Base-by-base conservation (phyloP, 306 rosid species). In the Cyclanthera cordifolia region DNA sequence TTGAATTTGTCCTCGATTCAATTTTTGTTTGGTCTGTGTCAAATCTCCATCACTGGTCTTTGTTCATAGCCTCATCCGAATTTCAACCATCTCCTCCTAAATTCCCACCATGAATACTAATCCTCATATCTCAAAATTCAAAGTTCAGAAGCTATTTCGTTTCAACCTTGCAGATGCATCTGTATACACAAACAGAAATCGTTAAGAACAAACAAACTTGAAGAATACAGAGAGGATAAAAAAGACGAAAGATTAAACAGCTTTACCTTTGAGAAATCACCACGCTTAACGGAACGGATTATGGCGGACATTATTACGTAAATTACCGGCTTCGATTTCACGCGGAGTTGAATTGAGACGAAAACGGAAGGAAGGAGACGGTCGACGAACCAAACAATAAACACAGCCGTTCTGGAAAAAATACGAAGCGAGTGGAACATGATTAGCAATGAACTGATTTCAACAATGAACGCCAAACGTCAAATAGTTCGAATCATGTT, bases 151-250 rank as follows among this genome's bases (percentile, higher is more conserved):
- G 2, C 0, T 17, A 28, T 43, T 39, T 34, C n/a, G 14, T 19
- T 41, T 64, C 54, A 24, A 47, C 70, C 53, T 65, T 65, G 53
- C 53, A 23, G 14, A 37, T 37, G 37, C 20, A 46, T 45, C 70
- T 66, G 71, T 46, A 66, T 2, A 46, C 43, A 45, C 43, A 46
- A 66, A 45, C 24, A 66, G 13, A 25, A 23, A 66, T 21, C 43
- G 8, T 37, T 6, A 7, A 37, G 2, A 37, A 8, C 10, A 37
- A 37, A 13, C 1, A 41, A 17, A 63, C 2, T 20, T 1, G 12
- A 0, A 63, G 13, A 20, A 20, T 12, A 43, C 17, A 64, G 6
- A 2, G 13, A 4, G 7, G 24, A 25, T 64, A 20, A 46, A 39
- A 46, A 65, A 21, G n/a, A 46, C 8, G 43, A 37, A 45, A 46